Evolutionary conservation across 192 early-diverging fungal species (phyloP).

Genomic region (Gryganskiella cystojenkinii): DNA sequence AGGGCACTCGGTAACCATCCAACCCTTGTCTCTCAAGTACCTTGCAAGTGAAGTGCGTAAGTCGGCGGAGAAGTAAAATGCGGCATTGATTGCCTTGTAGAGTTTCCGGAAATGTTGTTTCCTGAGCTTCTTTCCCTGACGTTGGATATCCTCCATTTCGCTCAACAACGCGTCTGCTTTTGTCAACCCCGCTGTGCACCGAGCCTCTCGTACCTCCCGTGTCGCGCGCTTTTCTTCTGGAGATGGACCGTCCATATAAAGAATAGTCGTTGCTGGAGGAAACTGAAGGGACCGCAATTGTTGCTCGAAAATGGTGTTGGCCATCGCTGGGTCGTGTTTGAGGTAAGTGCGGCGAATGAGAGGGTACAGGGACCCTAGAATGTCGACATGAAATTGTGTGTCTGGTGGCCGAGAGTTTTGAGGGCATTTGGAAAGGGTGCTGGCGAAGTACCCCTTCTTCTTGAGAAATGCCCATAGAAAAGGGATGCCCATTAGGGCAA

Average conservation of each 20-base stretch:
- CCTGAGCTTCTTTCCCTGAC: not conserved
- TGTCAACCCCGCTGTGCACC: not conserved
- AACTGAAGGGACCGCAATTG: not conserved
- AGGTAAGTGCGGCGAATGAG: not conserved
- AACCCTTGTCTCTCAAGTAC: not conserved
- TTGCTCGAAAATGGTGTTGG: not conserved
- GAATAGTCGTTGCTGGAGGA: not conserved
- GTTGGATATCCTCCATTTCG: not conserved
- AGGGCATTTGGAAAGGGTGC: not conserved
- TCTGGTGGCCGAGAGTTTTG: not conserved
- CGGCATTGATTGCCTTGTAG: not conserved
- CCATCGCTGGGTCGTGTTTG: not conserved
- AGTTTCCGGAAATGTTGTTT: conserved; percentile 6
- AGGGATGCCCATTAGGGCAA: conserved; percentile 1
- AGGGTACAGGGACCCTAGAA: not conserved
- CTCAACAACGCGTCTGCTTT: not conserved
- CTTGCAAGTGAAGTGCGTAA: not conserved
- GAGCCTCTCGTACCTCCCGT: not conserved
- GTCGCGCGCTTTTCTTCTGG: conserved; percentile 7
- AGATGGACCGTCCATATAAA: not conserved
- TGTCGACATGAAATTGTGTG: not conserved
- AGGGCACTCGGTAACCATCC: conserved; percentile 7
- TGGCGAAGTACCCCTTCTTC: not conserved
- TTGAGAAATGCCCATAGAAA: not conserved
- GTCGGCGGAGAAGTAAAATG: conserved; percentile 1